Conservation (phyloP, 352 stramenopile genomes). For the Globisporangium lucens region DNA sequence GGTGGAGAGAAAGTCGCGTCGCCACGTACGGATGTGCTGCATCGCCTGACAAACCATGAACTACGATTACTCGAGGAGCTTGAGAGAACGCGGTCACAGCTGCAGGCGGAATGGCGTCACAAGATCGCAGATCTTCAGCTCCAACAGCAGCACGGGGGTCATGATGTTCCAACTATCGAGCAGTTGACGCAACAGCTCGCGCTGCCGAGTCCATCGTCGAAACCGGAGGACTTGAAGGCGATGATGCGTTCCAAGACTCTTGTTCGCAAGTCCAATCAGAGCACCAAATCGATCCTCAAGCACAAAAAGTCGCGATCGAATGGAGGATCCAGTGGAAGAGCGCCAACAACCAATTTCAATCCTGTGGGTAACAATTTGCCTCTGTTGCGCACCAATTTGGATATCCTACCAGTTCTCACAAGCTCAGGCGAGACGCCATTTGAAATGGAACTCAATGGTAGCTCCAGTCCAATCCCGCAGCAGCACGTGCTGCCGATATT, state of each 20-base stretch:
- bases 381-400: slow-evolving; percentile 31
- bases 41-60: slow-evolving; percentile 76
- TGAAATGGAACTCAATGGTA: slow-evolving; percentile 50
- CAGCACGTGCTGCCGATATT: slow-evolving; percentile 72
- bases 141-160: slow-evolving; percentile 29
- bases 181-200: slow-evolving; percentile 42
- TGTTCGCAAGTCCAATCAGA: slow-evolving; percentile 38
- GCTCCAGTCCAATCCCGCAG: slow-evolving; percentile 17
- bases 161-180: slow-evolving; percentile 25
- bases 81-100: slow-evolving; percentile 62
- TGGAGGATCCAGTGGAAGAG: background rate
- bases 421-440: slow-evolving; percentile 68
- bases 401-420: slow-evolving; percentile 75
- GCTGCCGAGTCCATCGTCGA: slow-evolving; percentile 16
- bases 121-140: slow-evolving; percentile 54
- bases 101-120: slow-evolving; percentile 65
- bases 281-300: slow-evolving; percentile 34
- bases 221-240: slow-evolving; percentile 24
- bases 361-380: background rate
- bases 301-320: slow-evolving; percentile 36
- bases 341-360: background rate
- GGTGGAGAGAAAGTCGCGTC: slow-evolving; percentile 21
- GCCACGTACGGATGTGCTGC: slow-evolving; percentile 59
- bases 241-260: slow-evolving; percentile 48
- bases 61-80: slow-evolving; percentile 72